Base-by-base conservation (phyloP, 2,329 filamentous ascomycete genomes). In the Epichloe scottii region DNA sequence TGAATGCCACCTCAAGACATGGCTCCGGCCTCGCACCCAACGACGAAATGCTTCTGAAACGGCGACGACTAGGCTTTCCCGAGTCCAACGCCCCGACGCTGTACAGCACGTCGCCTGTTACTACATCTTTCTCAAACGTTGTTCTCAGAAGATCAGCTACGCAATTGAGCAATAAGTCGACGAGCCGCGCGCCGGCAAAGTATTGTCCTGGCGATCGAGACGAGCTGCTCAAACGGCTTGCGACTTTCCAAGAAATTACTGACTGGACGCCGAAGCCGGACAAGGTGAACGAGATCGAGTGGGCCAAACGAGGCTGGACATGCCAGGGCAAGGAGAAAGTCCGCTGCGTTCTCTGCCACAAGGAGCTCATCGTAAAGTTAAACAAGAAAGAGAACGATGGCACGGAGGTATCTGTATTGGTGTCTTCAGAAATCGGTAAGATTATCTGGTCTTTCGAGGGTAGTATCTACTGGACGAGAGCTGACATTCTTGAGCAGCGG, bases 201-300 rank as follows among this genome's bases (percentile, higher is more conserved):
- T 97, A 93, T 69, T 86, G 87, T 50, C 91, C 93, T 0, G 87
- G 84, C 70, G 90, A 93, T 64, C 85, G 93, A 49, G 81, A 82
- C 39, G 82, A 88, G 58, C 89, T 97, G 55, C 74, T 97, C 11
- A 81, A 78, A 59, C 75, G 93, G 23, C 74, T 98, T 30, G 85
- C 85, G 54, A 94, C 89, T 0, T 98, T 95, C 63, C 86, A 91
- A 62, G 89, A 91, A 58, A 82, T 97, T 46, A 93, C 89, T 50
- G 80, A 86, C 63, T 98, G 91, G 91, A 85, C 87, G n/a, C 86
- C 88, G 0, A 97, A 97, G 65, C 90, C 93, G 0, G 80, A 90
- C 49, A 76, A 75, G 35, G 83, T 97, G 59, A 89, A 82, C 62
- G 93, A 97, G 68, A 82, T 96, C 7, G 85, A 89, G 65, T 98